Evolutionary conservation across 305 asterid species (phyloP), one percentile per base, ranked within the genome.

Genomic region (Petunia hybrid): DNA sequence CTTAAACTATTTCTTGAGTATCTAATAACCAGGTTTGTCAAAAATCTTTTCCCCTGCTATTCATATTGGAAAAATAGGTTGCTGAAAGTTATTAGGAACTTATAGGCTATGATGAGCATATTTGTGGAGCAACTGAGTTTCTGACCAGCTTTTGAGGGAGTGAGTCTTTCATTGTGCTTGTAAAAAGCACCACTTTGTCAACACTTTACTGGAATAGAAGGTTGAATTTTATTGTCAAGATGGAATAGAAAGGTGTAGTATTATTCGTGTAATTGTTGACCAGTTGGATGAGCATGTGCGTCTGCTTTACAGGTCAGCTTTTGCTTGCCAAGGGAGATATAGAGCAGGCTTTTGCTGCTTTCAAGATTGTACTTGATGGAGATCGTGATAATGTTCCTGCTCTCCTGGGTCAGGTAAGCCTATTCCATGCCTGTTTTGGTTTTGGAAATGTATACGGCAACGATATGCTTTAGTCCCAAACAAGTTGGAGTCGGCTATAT

Each of bases 351-450:
- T 92, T 88, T 82, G 88, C 91, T 77, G 98, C 98, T 61, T 94
- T 96, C 90, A 96, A 94, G 90, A 96, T 96, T 83, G 95, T 96
- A 81, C 87, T 96, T 84, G 99, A 94, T 85, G 98, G 97, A 74
- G 97, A 94, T 83, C 94, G 90, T 55, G 95, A 92, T 85, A 96
- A 96, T 69, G 95, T 96, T 85, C 97, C 98, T 84, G 98, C 98
- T 86, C 97, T 96, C 84, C 97, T 96, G 82, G 99, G 99, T 82
- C 99, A 94, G 95, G 99, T 94, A 91, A 83, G 64, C 82, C 80
- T 80, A 81, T 82, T 68, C 42, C 53, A 62, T 66, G 53, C 79
- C 68, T 83, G 57, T n/a, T 85, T 57, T 61, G 14, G 4, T 43
- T 40, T 39, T 48, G 38, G 57, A 22, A 22, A 22, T 22, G 31